Evolutionary conservation across 2,329 filamentous ascomycete genomes (phyloP), one percentile per base, ranked within the genome.

Genomic region (Aureobasidium sp.): DNA sequence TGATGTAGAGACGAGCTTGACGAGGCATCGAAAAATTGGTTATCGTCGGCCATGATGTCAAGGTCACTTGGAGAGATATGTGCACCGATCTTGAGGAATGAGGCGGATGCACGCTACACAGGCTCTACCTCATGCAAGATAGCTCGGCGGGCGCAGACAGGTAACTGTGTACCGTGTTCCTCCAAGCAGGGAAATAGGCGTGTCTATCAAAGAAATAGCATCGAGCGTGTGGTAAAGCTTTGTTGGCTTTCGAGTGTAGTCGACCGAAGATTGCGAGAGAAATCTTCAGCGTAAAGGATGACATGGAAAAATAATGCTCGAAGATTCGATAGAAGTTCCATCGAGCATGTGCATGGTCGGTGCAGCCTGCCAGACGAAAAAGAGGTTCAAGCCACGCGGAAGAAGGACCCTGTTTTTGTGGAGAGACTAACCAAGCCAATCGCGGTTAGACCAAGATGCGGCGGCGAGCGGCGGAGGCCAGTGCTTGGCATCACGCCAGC

Each of bases 31-130:
- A 36, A 34, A 49, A 55, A 57, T 15, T 27, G 22, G 51, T 62
- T 48, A 42, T 62, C 49, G 51, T 62, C 61, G 49, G 61, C 61
- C 61, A 62, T 62, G 51, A 41, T 55, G 51, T 61, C 58, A 58
- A 58, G 42, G 42, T 37, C 29, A 58, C 29, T 48, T 47, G 42
- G 29, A 37, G 31, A 44, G 53, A 45, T 44, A 57, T 57, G 52
- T 42, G 39, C 14, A 57, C 39, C 45, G 53, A 6, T n/a, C 2
- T 27, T 12, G 52, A 62, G 61, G 61, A 39, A 56, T 57, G 52
- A 55, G 59, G 48, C 59, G 44, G 44, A 59, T 12, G 55, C 42
- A 47, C 55, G 55, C 41, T 59, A 59, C 55, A 59, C 55, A 59
- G 37, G 39, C 25, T 60, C 57, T 60, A 42, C 44, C 57, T 60